Evolutionary conservation across 768 basidiomycete genomes (phyloP).

Genomic region (Tulasnella sp.): DNA sequence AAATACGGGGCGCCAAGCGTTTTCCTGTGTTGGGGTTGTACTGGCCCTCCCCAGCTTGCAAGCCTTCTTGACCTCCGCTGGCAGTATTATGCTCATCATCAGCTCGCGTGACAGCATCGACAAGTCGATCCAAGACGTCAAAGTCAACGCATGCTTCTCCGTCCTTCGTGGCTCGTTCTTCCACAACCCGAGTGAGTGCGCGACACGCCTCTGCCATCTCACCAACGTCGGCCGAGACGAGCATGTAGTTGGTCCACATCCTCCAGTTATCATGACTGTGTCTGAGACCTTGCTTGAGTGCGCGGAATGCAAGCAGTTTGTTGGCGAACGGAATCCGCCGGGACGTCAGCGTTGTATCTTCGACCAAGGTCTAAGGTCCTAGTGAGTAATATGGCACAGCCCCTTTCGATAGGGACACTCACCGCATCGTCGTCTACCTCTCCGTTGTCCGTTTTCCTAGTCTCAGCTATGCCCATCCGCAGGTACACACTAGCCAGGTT

Average conservation of each 20-base stretch:
- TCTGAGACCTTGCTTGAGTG: conserved; percentile 84
- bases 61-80: conserved; percentile 37
- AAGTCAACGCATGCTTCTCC: conserved; percentile 66
- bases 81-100: conserved; percentile 31
- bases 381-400: neutral
- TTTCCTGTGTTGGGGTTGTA: conserved; percentile 59
- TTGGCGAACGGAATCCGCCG: conserved; percentile 44
- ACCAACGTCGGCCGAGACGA: conserved; percentile 88
- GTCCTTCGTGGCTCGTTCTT: conserved; percentile 55
- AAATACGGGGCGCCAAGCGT: conserved; percentile 63
- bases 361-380: neutral
- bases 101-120: conserved; percentile 72
- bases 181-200: conserved; percentile 76
- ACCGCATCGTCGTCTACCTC: conserved; percentile 38
- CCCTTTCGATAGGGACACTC: conserved; percentile 5
- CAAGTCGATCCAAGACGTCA: conserved; percentile 84
- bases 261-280: conserved; percentile 88
- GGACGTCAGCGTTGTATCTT: conserved; percentile 27
- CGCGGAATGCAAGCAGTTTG: conserved; percentile 86
- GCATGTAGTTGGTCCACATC: conserved; percentile 98
- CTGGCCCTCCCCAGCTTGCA: conserved; percentile 3
- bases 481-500: conserved; percentile 95
- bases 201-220: conserved; percentile 85
- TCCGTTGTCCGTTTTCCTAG: conserved; percentile 38
- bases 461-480: conserved; percentile 56